phyloP scores from a whole-genome alignment of 441 rosid species.

The Isatis lusitanica region DNA sequence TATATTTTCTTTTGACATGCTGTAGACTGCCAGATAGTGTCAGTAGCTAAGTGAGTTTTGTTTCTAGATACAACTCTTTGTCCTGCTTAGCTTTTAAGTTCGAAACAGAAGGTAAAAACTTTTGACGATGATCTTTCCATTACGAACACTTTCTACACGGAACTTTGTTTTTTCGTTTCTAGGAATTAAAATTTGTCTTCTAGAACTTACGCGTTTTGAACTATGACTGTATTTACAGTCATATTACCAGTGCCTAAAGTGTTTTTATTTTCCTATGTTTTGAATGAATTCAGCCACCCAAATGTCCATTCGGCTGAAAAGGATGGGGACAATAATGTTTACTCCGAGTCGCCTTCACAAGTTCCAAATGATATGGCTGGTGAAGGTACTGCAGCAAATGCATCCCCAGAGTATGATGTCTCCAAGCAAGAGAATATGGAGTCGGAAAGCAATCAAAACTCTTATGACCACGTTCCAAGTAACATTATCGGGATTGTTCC shows the following conservation, averaged over 20 bases:
- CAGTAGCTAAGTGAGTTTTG: conserved; percentile 1
- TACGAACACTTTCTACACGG: too few species aligned
- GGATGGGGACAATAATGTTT: conserved; percentile 55
- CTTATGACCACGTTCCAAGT: conserved; percentile 47
- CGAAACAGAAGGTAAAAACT: not conserved
- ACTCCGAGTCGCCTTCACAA: conserved; percentile 50
- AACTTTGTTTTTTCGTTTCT: not conserved
- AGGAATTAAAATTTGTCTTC: not conserved
- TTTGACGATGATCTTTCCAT: not conserved
- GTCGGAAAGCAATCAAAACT: conserved; percentile 59
- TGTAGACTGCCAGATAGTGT: conserved; percentile 7
- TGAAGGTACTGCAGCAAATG: conserved; percentile 48
- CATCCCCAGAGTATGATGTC: conserved; percentile 53
- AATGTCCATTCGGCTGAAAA: conserved; percentile 43
- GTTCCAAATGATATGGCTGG: conserved; percentile 53
- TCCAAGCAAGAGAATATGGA: conserved; percentile 58
- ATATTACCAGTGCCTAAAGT: conserved; percentile 16
- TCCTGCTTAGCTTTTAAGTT: not conserved
- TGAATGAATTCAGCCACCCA: conserved; percentile 47
- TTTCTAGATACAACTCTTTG: not conserved
- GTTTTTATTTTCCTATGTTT: not conserved
- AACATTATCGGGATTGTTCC: conserved; percentile 67
- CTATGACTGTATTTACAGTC: not conserved
- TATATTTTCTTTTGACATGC: not conserved
- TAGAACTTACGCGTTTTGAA: conserved; percentile 1